Percentiles rank a stretch among this genome's conserved stretches.
phyloP scores from a whole-genome alignment of 179 eudicot species.

The Patellifolia procumbens region DNA sequence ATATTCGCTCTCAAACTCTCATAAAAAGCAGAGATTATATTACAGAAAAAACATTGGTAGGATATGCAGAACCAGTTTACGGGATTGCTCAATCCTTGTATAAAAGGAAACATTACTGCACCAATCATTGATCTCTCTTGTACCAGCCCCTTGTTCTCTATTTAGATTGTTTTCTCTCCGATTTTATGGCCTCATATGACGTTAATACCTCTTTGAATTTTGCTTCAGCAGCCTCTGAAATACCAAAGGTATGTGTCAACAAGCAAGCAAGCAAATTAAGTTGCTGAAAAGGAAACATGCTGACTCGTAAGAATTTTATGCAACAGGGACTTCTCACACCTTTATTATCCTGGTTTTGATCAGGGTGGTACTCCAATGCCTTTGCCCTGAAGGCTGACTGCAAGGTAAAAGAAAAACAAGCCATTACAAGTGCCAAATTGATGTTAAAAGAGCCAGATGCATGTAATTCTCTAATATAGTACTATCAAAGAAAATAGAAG shows the following conservation, averaged over 20 bases:
- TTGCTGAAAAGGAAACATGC: background rate
- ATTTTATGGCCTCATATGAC: conserved; percentile 88
- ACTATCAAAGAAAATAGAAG: background rate
- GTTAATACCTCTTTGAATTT: conserved; percentile 88
- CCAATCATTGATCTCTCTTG: background rate
- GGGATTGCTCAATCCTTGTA: background rate
- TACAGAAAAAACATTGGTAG: conserved; percentile 1
- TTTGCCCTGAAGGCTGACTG: conserved; percentile 94
- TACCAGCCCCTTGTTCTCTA: background rate
- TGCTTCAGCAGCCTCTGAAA: conserved; percentile 86
- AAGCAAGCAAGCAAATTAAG: background rate
- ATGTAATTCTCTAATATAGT: too few species aligned
- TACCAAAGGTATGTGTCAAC: conserved; percentile 5
- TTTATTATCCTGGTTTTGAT: conserved; percentile 89
- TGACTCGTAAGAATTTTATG: too few species aligned
- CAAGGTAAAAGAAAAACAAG: conserved; percentile 18
- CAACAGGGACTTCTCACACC: conserved; percentile 39
- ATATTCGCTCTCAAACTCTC: conserved; percentile 8
- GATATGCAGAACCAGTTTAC: background rate
- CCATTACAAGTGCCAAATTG: background rate
- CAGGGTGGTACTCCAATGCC: conserved; percentile 94
- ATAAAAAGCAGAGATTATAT: background rate
- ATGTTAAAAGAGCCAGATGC: background rate
- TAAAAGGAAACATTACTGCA: background rate
- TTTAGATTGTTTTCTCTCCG: conserved; percentile 62